Evolutionary conservation across 2,329 filamentous ascomycete species (phyloP).

Genomic region (Penicillium brevicompactum): DNA sequence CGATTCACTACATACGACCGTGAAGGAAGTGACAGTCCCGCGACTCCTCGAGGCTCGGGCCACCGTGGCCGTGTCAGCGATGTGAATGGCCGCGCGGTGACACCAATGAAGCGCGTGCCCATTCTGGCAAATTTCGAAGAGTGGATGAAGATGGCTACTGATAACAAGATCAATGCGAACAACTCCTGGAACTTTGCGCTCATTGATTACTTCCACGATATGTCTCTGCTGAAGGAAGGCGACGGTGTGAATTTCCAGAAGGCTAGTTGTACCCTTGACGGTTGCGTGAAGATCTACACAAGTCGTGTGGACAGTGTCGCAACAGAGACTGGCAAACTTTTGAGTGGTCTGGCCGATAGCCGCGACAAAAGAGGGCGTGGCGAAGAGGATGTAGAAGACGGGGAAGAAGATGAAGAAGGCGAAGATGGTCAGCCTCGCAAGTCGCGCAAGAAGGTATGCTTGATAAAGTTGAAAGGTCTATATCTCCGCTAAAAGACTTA

Average conservation of each 20-base stretch:
- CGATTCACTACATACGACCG: conserved; percentile 41
- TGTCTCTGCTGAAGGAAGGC: conserved; percentile 94
- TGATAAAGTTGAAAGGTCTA: not conserved
- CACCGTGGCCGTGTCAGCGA: conserved; percentile 46
- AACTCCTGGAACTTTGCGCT: conserved; percentile 99
- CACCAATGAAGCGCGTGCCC: conserved; percentile 93
- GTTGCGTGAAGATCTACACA: conserved; percentile 99
- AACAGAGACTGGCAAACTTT: conserved; percentile 90
- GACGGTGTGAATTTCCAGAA: conserved; percentile 99
- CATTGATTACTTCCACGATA: conserved; percentile 99
- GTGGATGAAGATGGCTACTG: conserved; percentile 99
- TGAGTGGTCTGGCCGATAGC: conserved; percentile 85
- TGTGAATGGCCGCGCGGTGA: conserved; percentile 72
- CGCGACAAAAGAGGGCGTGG: conserved; percentile 70
- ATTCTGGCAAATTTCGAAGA: conserved; percentile 98
- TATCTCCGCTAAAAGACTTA: conserved; percentile 22
- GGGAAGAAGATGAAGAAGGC: conserved; percentile 65
- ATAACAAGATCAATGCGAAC: conserved; percentile 97
- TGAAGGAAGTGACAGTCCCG: conserved; percentile 48
- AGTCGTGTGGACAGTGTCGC: conserved; percentile 97
- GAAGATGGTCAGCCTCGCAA: conserved; percentile 53
- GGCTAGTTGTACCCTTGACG: conserved; percentile 94
- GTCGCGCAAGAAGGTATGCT: conserved; percentile 69
- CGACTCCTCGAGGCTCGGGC: conserved; percentile 49
- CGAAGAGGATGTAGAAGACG: conserved; percentile 63